Conservation (phyloP, 1,139 yeast species). For the Blastobotrys buckinghamii region DNA sequence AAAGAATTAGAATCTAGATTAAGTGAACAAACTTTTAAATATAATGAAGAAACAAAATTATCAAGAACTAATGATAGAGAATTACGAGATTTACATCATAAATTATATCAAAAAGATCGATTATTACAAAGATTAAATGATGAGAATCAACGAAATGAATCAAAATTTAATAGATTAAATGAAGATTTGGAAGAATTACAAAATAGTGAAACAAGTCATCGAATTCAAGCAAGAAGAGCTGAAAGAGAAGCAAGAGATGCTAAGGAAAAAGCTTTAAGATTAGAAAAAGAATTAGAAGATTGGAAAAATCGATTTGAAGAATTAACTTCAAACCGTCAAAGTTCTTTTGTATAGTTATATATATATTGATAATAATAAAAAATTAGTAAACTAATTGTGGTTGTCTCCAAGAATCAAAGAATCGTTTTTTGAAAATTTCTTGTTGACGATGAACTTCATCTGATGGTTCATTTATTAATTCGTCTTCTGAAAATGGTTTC, state of each 20-base stretch:
- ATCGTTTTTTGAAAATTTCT: conserved; percentile 6
- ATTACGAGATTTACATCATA: conserved; percentile 27
- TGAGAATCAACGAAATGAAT: conserved; percentile 31
- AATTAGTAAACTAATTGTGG: no score
- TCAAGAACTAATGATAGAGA: conserved; percentile 30
- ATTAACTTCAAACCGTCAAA: conserved; percentile 12
- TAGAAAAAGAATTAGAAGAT: conserved; percentile 62
- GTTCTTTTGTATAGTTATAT: conserved; percentile 12
- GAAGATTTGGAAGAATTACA: conserved; percentile 38
- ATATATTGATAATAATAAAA: not conserved
- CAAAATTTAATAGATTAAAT: conserved; percentile 36
- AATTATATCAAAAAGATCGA: conserved; percentile 27
- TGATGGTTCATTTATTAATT: not conserved
- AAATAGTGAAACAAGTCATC: conserved; percentile 40
- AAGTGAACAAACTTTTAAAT: conserved; percentile 32
- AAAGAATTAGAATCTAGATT: conserved; percentile 35
- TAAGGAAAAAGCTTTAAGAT: conserved; percentile 47
- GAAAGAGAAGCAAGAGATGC: conserved; percentile 47
- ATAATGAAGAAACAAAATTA: conserved; percentile 32
- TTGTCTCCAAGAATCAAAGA: conserved; percentile 4
- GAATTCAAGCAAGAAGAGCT: conserved; percentile 39
- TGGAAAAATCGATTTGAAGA: conserved; percentile 47
- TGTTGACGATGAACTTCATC: conserved; percentile 4
- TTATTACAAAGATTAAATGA: conserved; percentile 27
- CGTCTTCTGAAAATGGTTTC: conserved; percentile 10